Percentiles rank a stretch among this genome's conserved stretches.
phyloP scores from a whole-genome alignment of 1,139 yeast genomes.

The Lodderomyces beijingensis region DNA sequence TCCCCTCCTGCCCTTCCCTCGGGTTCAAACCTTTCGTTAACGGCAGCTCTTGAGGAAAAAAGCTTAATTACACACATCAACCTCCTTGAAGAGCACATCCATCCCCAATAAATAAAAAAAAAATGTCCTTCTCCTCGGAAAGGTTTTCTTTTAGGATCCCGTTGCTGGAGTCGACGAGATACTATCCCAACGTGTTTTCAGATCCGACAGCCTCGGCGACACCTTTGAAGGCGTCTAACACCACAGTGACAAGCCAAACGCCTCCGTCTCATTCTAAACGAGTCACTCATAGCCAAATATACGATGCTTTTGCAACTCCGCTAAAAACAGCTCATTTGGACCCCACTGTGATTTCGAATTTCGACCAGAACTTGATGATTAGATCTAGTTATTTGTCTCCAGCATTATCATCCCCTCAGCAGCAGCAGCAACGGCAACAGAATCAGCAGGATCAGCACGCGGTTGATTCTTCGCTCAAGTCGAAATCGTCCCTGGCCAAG shows the following conservation, averaged over 20 bases:
- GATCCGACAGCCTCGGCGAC: slow-evolving; percentile 6
- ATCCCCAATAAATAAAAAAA: too few species aligned
- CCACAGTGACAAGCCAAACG: slow-evolving; percentile 3
- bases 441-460: slow-evolving; percentile 17
- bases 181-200: not conserved
- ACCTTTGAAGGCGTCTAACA: slow-evolving; percentile 7
- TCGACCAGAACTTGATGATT: slow-evolving; percentile 7
- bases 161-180: slow-evolving; percentile 5
- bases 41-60: too few species aligned
- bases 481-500: not conserved
- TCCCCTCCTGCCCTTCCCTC: too few species aligned
- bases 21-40: too few species aligned
- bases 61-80: too few species aligned
- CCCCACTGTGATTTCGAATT: slow-evolving; percentile 10
- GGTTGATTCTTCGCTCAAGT: slow-evolving; percentile 13
- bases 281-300: slow-evolving; percentile 1
- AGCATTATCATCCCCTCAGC: slow-evolving; percentile 46
- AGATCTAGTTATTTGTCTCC: slow-evolving; percentile 36
- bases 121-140: slow-evolving; percentile 2
- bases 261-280: slow-evolving; percentile 1
- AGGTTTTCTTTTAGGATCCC: slow-evolving; percentile 2
- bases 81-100: too few species aligned
- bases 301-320: slow-evolving; percentile 10
- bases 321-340: slow-evolving; percentile 9
- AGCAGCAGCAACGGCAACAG: slow-evolving; percentile 2